Evolutionary conservation across 2,329 filamentous ascomycete species (phyloP), one percentile per base, ranked within the genome.

Genomic region (Ilyonectria sp.): DNA sequence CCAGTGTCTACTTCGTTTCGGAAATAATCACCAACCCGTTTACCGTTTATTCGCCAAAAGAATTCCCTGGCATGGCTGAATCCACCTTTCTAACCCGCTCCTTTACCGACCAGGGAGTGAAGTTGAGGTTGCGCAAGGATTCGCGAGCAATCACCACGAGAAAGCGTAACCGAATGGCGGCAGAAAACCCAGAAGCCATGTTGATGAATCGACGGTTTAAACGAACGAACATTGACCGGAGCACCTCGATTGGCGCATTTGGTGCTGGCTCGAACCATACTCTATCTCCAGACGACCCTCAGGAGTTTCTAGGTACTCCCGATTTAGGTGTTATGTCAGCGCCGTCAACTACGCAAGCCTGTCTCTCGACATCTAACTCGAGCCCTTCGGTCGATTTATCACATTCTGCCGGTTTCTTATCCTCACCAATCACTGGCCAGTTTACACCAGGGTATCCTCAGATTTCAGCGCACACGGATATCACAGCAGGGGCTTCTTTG

Each of bases 71-170:
- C 37, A 91, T 96, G 88, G 86, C 89, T 52, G 93, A 95, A 79
- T 97, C 94, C 2, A 96, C 94, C 0, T 90, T 91, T 72, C 82
- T 97, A 49, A 96, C 94, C 1, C 88, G 93, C 58, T 91, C 92
- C 0, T 95, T 97, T 79, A 93, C 92, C 70, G 94, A 97, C 74
- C 94, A 97, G 78, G 94, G 94, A 9, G 93, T 97, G 15, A 91
- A 94, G 58, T 83, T 97, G 35, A 88, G 94, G 59, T 86, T 97
- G 53, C 90, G 94, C 61, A 97, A 97, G 78, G 94, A 97, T 79
- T 92, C 93, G 50, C 87, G 93, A 63, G 87, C 87, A 21, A 82
- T 83, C 72, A 83, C 81, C 6, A 86, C 84, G 19, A 81, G 84
- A 63, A 88, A 86, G 75, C 81, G 83, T 31, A 85, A 79, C 63